These are phyloP conservation scores for Penicillium soppii DNA, from an alignment of 495 filamentous ascomycete genomes.

Conservation along the genomic window DNA sequence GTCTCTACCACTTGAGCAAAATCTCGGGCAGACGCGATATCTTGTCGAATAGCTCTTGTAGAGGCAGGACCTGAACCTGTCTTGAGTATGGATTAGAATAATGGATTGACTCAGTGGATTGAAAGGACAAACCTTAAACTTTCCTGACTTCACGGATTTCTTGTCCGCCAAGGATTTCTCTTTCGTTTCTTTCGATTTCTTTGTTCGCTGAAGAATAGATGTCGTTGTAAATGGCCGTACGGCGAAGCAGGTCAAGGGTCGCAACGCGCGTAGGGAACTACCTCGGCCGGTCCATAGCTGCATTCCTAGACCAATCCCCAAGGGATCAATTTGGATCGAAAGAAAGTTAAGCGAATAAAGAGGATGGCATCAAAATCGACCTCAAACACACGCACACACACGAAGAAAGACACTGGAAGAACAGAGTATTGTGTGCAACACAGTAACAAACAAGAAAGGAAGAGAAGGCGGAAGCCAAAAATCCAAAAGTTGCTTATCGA, in stretches of 20 bases:
- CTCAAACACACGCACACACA: no score
- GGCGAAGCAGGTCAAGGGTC: conserved; percentile 21
- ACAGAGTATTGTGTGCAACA: neutral
- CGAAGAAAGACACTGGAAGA: neutral
- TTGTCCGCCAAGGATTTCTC: neutral
- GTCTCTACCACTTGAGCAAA: conserved; percentile 30
- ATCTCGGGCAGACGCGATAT: conserved; percentile 19
- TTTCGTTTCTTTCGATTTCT: conserved; percentile 13
- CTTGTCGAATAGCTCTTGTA: conserved; percentile 7
- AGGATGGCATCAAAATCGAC: neutral
- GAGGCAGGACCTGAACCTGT: neutral
- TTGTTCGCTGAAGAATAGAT: conserved; percentile 25
- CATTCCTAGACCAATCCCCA: conserved; percentile 27
- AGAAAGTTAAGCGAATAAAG: neutral
- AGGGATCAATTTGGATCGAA: neutral
- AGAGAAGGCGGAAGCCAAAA: conserved; percentile 1
- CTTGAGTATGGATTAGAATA: neutral
- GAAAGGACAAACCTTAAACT: neutral
- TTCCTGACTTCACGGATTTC: no score
- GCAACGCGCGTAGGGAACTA: conserved; percentile 37
- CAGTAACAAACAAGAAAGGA: neutral
- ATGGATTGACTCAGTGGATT: no score
- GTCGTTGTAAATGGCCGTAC: conserved; percentile 37
- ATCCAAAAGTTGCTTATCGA: conserved; percentile 23
- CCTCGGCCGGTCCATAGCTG: conserved; percentile 38